Conservation (phyloP, 2,329 filamentous ascomycete genomes). For the Fusarium kyushuense region DNA sequence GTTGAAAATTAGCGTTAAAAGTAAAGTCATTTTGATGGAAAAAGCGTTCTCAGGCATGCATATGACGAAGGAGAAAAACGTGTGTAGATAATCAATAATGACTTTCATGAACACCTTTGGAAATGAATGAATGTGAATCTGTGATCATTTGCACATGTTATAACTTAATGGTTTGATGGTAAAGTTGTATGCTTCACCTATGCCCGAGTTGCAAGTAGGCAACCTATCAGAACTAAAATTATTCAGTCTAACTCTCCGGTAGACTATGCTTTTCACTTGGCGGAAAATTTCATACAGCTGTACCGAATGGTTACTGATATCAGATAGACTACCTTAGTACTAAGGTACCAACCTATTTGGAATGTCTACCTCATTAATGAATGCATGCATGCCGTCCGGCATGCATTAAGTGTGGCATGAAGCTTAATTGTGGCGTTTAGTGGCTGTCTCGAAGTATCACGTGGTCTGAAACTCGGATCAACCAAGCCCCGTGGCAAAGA, state of each 20-base stretch:
- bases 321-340: conserved; percentile 28
- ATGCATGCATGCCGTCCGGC: no score
- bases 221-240: conserved; percentile 22
- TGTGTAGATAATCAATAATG: conserved; percentile 43
- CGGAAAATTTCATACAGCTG: conserved; percentile 6
- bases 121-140: neutral
- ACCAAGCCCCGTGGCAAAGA: conserved; percentile 40
- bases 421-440: conserved; percentile 9
- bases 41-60: conserved; percentile 42
- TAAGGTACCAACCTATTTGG: no score
- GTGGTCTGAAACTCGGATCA: conserved; percentile 47
- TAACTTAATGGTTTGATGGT: neutral
- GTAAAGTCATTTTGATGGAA: conserved; percentile 47
- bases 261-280: conserved; percentile 10
- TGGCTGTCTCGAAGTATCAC: conserved; percentile 31
- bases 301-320: conserved; percentile 14
- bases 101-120: conserved; percentile 27
- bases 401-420: conserved; percentile 15
- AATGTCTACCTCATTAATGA: conserved; percentile 4
- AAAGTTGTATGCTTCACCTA: neutral
- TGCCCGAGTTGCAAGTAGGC: neutral
- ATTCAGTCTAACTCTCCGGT: neutral
- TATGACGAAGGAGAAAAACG: conserved; percentile 42
- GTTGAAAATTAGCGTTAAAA: conserved; percentile 48
- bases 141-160: neutral